Evolutionary conservation across 495 filamentous ascomycete genomes (phyloP), one percentile per base, ranked within the genome.

Genomic region (Entonaema liquescens): DNA sequence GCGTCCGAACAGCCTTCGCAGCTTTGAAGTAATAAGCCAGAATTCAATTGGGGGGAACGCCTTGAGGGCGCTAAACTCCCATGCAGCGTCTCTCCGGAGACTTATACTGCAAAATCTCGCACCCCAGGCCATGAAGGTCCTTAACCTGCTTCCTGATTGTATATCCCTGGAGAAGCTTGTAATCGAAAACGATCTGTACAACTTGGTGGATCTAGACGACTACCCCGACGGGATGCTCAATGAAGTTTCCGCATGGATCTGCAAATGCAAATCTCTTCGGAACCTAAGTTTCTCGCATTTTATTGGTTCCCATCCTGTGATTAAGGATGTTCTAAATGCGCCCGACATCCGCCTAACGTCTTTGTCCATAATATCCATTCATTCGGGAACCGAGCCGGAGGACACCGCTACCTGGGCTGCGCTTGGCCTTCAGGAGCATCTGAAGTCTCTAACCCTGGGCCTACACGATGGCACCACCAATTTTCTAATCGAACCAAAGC

Each of bases 61-160:
- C 5, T 86, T 91, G 44, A 76, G 82, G 44, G 87, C 88, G 3
- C 66, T 94, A n/a, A 83, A 81, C 53, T 71, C 74, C 21, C 91
- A 93, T 71, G 71, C 83, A 3, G 57, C 79, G 13, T 88, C 89
- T 9, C 77, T 94, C 21, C 84, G 78, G 52, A 79, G 80, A 17
- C 79, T 93, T 13, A 80, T 82, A 63, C 78, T 93, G 2, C 76
- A 79, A 49, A 83, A 80, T 54, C 80, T 93, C 19, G 72, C 74
- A 5, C 77, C 79, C 17, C 73, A 83, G 2, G 78, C 83, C 15
- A 82, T 90, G 33, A 76, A 77, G 13, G 78, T 80, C 3, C 71
- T 91, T 1, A 74, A 76, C n/a, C 68, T 81, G 1, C 74, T 93
- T 28, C 73, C 82, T 62, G 76, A 68, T 7, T 89, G 87, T 62